Evolutionary conservation across 2,329 filamentous ascomycete genomes (phyloP), one percentile per base, ranked within the genome.

Genomic region (Grosmannia penicillata): DNA sequence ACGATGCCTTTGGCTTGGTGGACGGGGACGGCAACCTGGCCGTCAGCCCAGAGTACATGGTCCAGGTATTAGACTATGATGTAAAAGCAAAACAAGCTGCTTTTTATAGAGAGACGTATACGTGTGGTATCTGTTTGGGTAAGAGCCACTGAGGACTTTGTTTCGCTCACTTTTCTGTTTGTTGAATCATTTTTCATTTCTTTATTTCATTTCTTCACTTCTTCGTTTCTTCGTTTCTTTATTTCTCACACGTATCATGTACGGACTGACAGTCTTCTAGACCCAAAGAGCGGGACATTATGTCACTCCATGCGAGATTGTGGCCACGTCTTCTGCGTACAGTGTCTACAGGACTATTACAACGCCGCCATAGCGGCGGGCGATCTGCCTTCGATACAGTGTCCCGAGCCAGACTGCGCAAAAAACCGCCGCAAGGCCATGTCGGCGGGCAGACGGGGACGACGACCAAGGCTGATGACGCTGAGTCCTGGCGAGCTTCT

Each of bases 331-430:
- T 98, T 96, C 53, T 98, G 91, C 56, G 62, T 79, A 15, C 58
- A 74, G n/a, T 98, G 91, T 52, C 65, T 98, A 3, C 79, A 83
- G 45, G 84, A 89, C 49, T 95, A 89, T 49, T 96, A 93, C 66
- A 84, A 80, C 48, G 78, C 76, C 45, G 86, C 84, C 47, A 95
- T 98, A 49, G 75, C 66, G 0, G 83, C 93, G 52, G 91, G 91
- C 1, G 79, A 93, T 49, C 65, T 98, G 15, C 67, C 75, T 35
- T 72, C 73, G 8, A 78, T 98, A 23, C 79, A 78, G 45, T 98
- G 91, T 51, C 65, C 93, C 23, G 70, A 78, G 11, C 84, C 85
- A 0, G 72, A 73, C 41, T 98, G 91, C 51, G 80, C 81, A 28
- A 80, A 79, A 49, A 66, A 77, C 34, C 64, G 71, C 18, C 51